Evolutionary conservation across 495 filamentous ascomycete genomes (phyloP), one percentile per base, ranked within the genome.

Genomic region (Aspergillus funiculosus): DNA sequence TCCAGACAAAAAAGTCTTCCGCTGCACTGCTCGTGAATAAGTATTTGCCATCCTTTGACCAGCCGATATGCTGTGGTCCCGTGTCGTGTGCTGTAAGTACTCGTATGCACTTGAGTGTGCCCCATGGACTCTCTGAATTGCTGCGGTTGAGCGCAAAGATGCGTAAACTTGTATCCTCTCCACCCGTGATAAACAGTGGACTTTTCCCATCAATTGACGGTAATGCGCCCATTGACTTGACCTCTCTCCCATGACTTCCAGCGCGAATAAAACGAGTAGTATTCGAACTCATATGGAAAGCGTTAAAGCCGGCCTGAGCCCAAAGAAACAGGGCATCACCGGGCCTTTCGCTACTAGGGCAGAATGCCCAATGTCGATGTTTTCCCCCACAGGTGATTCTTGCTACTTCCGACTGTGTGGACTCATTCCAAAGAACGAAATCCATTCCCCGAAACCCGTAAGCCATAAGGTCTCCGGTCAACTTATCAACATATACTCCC

Each of bases 1-100:
- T 72, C 90, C 91, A 98, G 19, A 91, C 76, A 44, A 79, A 91
- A 48, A 97, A 83, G 56, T 97, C 94, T 54, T 95, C 91, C 44
- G 78, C 82, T 0, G 87, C 92, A 9, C 80, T 88, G 51, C 85
- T 87, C 43, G 85, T 92, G 57, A 97, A 83, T 7, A 99, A 73
- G 56, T 79, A 86, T 6, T 69, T 57, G 2, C 82, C 79, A 30
- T 73, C 62, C 9, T 56, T 57, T 8, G 82, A 80, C 86, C 86
- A 97, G 47, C 71, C 76, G 6, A 95, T 74, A 39, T 85, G 75
- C 57, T 96, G 90, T 15, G 96, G 78, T 0, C 90, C 91, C 0
- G 88, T 83, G 6, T 76, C 81, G 56, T 99, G 92, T 35, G 75
- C 78, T 34, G 82, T 76, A 38, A 94, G 48, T 2, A 82, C 73